phyloP scores from a whole-genome alignment of 495 filamentous ascomycete species.

The Trichocladium uniseriatum region DNA sequence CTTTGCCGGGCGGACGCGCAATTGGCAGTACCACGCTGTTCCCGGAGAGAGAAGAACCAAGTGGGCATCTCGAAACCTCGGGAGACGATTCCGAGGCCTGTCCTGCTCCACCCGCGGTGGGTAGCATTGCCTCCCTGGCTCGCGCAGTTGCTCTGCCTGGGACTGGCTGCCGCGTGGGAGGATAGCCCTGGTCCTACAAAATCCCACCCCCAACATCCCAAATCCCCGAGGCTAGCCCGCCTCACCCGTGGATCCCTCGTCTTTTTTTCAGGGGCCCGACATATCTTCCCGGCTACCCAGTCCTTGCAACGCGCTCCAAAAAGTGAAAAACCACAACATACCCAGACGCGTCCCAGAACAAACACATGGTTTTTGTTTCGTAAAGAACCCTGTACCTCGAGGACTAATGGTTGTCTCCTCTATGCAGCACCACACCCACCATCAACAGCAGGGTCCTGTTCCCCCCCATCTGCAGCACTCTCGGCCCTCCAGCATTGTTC shows the following conservation, averaged over 20 bases:
- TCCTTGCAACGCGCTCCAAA: constrained; percentile 24
- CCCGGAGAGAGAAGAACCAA: constrained; percentile 20
- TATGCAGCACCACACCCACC: constrained; percentile 54
- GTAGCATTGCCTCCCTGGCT: constrained; percentile 18
- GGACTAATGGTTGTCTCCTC: constrained; percentile 44
- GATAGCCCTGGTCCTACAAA: constrained; percentile 37
- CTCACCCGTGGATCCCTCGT: constrained; percentile 38
- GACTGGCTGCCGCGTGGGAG: constrained; percentile 22
- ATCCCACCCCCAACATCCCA: constrained; percentile 27
- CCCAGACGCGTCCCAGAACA: constrained; percentile 31
- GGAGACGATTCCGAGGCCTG: constrained; percentile 36
- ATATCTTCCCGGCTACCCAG: constrained; percentile 24
- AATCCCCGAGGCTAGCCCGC: constrained; percentile 34
- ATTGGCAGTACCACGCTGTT: constrained; percentile 5
- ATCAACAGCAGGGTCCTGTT: constrained; percentile 47
- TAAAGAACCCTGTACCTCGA: constrained; percentile 26
- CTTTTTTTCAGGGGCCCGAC: constrained; percentile 30
- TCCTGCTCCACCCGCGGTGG: constrained; percentile 29
- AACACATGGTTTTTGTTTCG: constrained; percentile 26
- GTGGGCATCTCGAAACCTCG: constrained; percentile 37
- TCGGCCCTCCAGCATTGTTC: constrained; percentile 54
- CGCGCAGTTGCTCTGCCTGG: constrained; percentile 17
- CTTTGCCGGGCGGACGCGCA: constrained; percentile 1
- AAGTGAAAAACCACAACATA: constrained; percentile 36
- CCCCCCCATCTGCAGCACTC: constrained; percentile 53